Base-by-base conservation (phyloP, 345 rosid genomes). In the Acer yangbiense region DNA sequence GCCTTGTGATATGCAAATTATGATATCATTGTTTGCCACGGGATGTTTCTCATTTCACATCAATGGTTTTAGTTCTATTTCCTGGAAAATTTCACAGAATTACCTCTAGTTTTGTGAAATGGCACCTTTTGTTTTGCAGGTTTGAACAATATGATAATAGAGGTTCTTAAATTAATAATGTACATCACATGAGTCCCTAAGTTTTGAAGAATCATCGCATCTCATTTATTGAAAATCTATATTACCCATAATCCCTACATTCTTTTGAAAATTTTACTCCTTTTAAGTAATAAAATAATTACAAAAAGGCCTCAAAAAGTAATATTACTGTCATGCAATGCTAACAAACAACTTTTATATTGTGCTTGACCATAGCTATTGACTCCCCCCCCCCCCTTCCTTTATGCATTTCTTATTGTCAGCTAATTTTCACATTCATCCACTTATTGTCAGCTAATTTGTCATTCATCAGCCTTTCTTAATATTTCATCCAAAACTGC, bases 1-100 rank as follows among this genome's bases (percentile, higher is more conserved):
- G 68, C 58, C 21, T 58, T 61, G 25, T 20, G 39, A 13, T n/a
- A 1, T 25, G 75, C 69, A 2, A 50, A 78, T 41, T 77, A 41
- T 63, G 54, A 57, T 57, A 32, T 64, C 11, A 60, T n/a, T 73
- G 57, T 64, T 48, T 54, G 62, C 54, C 39, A 41, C 25, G 3
- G 41, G 9, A 5, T 43, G 44, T 23, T 65, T 29, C 21, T 69
- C 44, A 39, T 14, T 29, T 72, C 48, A 66, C 77, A 4, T 68
- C 54, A 43, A 64, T 23, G 64, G 17, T 70, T 74, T 60, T 17
- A 6, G 12, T 60, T 18, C 64, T 60, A 9, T 60, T n/a, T 18
- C 12, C 4, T 54, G 25, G 23, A 18, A 60, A 60, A 20, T 60
- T 60, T 60, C 64, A 8, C 21, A 20, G 10, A 60, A 60, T 16